Conservation (phyloP, 306 rosid species). For the Rosa persica region DNA sequence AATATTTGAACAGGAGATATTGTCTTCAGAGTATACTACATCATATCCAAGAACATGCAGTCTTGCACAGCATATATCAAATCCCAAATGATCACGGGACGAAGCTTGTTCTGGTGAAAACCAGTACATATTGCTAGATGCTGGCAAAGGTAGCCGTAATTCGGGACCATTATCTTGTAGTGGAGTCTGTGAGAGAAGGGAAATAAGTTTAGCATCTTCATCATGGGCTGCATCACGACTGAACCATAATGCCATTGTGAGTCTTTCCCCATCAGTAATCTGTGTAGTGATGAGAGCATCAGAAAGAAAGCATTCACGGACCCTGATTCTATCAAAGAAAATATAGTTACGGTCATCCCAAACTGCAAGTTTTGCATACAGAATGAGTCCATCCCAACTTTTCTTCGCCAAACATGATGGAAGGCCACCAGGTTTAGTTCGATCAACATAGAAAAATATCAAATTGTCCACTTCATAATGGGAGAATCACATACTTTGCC, state of each 20-base stretch:
- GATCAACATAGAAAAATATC: neutral
- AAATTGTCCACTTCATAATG: neutral
- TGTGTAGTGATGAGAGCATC: constrained; percentile 42
- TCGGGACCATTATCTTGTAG: constrained; percentile 35
- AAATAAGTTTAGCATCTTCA: constrained; percentile 77
- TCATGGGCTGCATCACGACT: constrained; percentile 80
- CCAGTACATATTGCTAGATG: constrained; percentile 89
- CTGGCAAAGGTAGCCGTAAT: constrained; percentile 65
- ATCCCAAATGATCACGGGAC: constrained; percentile 47
- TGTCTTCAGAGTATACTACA: constrained; percentile 45
- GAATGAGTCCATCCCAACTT: neutral
- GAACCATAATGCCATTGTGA: constrained; percentile 89
- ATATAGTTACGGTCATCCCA: neutral
- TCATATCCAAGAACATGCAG: constrained; percentile 67
- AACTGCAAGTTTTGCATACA: constrained; percentile 2
- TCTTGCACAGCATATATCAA: constrained; percentile 87
- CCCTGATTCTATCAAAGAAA: neutral
- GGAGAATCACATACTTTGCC: neutral
- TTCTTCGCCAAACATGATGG: neutral
- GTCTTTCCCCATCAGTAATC: constrained; percentile 88
- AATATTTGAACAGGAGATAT: constrained; percentile 36
- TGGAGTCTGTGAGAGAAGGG: constrained; percentile 57
- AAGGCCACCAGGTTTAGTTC: neutral
- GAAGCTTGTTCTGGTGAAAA: constrained; percentile 59
- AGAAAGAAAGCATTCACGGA: neutral